Conservation (phyloP, 164 flowering plant genomes). For the Macadamia integrifolia region DNA sequence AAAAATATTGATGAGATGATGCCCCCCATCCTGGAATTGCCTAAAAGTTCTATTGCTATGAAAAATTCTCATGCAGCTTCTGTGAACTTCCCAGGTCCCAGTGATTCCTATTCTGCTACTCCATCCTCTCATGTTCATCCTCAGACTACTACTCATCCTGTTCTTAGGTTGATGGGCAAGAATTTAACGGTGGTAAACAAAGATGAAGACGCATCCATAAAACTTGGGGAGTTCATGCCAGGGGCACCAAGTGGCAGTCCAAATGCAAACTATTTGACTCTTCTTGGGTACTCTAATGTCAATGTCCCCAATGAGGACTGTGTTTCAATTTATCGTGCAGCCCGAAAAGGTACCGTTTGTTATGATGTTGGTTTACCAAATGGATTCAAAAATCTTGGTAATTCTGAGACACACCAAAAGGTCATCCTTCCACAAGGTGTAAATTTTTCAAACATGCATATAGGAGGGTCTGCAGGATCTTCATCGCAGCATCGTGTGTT, state of each 20-base stretch:
- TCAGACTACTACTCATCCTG: constrained; percentile 41
- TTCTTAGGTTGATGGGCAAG: constrained; percentile 90
- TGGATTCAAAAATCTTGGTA: constrained; percentile 13
- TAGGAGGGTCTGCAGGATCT: constrained; percentile 11
- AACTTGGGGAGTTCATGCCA: constrained; percentile 13
- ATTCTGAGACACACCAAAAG: constrained; percentile 14
- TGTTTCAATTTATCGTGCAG: constrained; percentile 13
- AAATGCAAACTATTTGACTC: constrained; percentile 15
- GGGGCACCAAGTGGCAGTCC: constrained; percentile 10
- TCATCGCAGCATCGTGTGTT: constrained; percentile 15
- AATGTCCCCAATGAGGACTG: constrained; percentile 17
- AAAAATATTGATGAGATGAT: constrained; percentile 20
- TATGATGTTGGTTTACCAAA: constrained; percentile 21
- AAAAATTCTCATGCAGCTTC: constrained; percentile 20
- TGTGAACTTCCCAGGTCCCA: constrained; percentile 19
- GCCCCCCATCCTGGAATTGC: constrained; percentile 19
- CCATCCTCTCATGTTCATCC: constrained; percentile 28
- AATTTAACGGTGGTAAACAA: constrained; percentile 74
- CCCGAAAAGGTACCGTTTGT: constrained; percentile 24
- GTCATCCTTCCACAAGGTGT: constrained; percentile 6
- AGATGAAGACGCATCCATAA: constrained; percentile 42
- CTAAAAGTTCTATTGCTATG: constrained; percentile 15
- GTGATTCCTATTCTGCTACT: constrained; percentile 31
- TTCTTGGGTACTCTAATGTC: constrained; percentile 18
- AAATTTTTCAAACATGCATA: constrained; percentile 15